Evolutionary conservation across 148 eudicot genomes (phyloP).

Genomic region (Heliamphora exappendiculata): DNA sequence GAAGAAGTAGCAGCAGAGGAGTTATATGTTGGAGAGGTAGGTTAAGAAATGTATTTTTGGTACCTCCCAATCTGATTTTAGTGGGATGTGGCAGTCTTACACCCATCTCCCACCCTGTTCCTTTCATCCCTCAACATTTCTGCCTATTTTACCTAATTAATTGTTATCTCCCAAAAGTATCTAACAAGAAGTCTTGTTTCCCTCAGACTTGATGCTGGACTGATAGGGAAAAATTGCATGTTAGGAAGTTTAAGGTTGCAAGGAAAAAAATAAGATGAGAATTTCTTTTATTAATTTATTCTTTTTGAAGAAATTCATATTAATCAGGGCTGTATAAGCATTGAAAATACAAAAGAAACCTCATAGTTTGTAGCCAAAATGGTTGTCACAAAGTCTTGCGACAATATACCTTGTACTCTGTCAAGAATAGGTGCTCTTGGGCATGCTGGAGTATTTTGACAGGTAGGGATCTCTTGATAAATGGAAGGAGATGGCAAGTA

Average conservation of each 20-base stretch:
- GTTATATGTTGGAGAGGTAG: conserved; percentile 8
- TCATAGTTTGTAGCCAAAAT: background rate
- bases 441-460: background rate
- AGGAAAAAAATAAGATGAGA: background rate
- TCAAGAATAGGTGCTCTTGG: background rate
- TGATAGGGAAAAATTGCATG: background rate
- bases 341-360: background rate
- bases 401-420: background rate
- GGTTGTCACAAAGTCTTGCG: background rate
- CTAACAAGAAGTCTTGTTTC: background rate
- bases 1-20: conserved; percentile 4
- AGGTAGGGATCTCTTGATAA: background rate
- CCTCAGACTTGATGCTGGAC: background rate
- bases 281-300: background rate
- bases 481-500: background rate
- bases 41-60: background rate
- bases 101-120: background rate
- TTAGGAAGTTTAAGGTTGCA: background rate
- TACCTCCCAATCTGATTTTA: background rate
- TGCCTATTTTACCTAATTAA: background rate
- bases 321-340: background rate
- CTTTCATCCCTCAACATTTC: background rate
- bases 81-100: background rate
- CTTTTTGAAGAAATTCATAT: too few species aligned
- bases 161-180: background rate